Evolutionary conservation across 1,139 yeast genomes (phyloP), one percentile per base, ranked within the genome.

Genomic region (Blastobotrys arbuscula): DNA sequence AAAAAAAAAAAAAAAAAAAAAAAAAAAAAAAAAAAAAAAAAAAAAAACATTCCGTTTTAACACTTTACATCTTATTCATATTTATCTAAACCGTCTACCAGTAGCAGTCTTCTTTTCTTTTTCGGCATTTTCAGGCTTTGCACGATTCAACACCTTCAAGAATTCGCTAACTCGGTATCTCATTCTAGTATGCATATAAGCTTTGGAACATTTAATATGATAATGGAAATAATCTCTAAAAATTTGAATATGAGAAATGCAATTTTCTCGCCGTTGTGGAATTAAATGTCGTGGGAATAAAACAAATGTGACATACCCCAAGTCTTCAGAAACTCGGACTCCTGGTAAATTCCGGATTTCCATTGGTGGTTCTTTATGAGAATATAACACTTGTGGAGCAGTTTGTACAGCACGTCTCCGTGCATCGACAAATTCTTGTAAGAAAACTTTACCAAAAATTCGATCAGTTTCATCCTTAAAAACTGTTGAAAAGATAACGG

Each of bases 151-250:
- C 42, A 94, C 92, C 76, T 92, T 92, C 65, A 90, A 79, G 73
- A 90, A 92, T 62, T 94, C 95, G 59, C 84, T 82, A 38, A 92
- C 97, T 61, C 98, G 79, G 70, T 76, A 87, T 70, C 99, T 81
- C 98, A 92, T 92, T 75, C 99, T 82, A 50, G 96, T 88, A 70
- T 92, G 99, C 85, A 92, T 83, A 72, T 87, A 94, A 37, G 98
- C 97, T 75, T 92, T 92, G 54, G 96, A 89, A 68, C 97, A 90
- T 71, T 92, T 92, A 73, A 92, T 92, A 67, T 92, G 99, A 71
- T 90, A 92, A 68, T 92, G 98, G 84, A 92, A 90, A 70, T 90
- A 92, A 66, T 89, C 94, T 70, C 99, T 78, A 72, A 92, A 94
- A 55, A 87, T 76, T 65, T 89, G 90, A 61, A 92, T 85, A 67